Evolutionary conservation across 2,329 filamentous ascomycete species (phyloP).

Genomic region (Nothomitra cinnamomea): DNA sequence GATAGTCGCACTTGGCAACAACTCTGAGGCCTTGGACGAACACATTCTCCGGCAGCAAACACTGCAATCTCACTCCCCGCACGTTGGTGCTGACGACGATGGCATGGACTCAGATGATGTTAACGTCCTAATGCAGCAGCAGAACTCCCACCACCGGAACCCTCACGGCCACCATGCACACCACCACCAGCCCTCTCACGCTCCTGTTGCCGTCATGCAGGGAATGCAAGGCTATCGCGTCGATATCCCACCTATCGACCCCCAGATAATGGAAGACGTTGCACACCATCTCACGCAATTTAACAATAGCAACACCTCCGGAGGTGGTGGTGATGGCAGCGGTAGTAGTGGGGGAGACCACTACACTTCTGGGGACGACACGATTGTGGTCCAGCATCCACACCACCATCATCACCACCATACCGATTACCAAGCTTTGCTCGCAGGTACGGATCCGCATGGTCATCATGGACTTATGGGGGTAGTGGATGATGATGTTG

Average conservation of each 20-base stretch:
- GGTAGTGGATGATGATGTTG: constrained; percentile 18
- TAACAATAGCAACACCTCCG: not conserved
- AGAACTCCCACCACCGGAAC: not conserved
- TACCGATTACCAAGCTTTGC: constrained; percentile 1
- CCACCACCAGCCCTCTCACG: not conserved
- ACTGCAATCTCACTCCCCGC: not conserved
- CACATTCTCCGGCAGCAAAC: not conserved
- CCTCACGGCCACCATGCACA: constrained; percentile 7
- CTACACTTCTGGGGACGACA: not conserved
- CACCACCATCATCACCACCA: not conserved
- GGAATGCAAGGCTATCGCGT: constrained; percentile 19
- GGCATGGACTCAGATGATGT: not conserved
- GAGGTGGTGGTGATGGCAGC: not conserved
- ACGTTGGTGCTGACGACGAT: not conserved
- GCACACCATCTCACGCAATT: constrained; percentile 22
- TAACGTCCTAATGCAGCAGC: not conserved
- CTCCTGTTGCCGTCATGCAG: not conserved
- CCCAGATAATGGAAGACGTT: constrained; percentile 40
- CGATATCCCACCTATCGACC: constrained; percentile 37
- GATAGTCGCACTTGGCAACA: not conserved
- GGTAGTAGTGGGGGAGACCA: not conserved
- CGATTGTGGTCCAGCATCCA: not conserved
- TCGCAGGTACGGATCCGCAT: not conserved
- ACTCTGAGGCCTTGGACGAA: not conserved
- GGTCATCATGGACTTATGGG: not conserved